Evolutionary conservation across 495 filamentous ascomycete species (phyloP), one percentile per base, ranked within the genome.

Genomic region (Schizothecium vesticola): DNA sequence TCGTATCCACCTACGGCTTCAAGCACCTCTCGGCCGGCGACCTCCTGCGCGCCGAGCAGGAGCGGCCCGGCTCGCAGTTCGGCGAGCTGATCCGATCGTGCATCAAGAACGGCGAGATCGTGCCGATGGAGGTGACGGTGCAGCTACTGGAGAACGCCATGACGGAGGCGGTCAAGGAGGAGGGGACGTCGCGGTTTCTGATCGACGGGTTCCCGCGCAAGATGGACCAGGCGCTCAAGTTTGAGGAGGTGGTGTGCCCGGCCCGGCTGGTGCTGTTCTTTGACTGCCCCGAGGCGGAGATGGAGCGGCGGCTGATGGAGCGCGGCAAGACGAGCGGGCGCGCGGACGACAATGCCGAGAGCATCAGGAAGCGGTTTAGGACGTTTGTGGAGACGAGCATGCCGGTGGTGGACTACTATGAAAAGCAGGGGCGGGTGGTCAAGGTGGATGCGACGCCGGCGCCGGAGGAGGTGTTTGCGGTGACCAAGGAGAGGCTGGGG

Each of bases 91-190:
- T 99, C 85, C 89, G 88, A 67, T 82, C 87, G 59, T 92, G 93
- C 83, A 99, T 99, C 84, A 87, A 87, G 51, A 89, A 99, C 76
- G 95, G 95, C 69, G 89, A 87, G 72, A 99, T 99, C 79, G 95
- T 99, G 70, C 95, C 95, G 11, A 97, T 97, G 94, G 94, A 98
- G 75, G 93, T 99, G 23, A 99, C 95, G n/a, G 90, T 99, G 51
- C 88, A 90, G 28, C 78, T 99, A 19, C 86, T 99, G 3, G 95
- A 97, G 78, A 93, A 96, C 76, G 91, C 93, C 9, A 97, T 99
- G 91, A 86, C 83, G 65, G 87, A 86, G 4, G 80, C 81, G 0
- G 84, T 93, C 11, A 66, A 77, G 28, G 73, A 57, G 13, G 63
- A 72, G 26, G 28, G 4, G 6, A 21, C 69, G 59, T 63, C 75